phyloP scores from a whole-genome alignment of 2,329 filamentous ascomycete species.

The Penicillium olsonii region DNA sequence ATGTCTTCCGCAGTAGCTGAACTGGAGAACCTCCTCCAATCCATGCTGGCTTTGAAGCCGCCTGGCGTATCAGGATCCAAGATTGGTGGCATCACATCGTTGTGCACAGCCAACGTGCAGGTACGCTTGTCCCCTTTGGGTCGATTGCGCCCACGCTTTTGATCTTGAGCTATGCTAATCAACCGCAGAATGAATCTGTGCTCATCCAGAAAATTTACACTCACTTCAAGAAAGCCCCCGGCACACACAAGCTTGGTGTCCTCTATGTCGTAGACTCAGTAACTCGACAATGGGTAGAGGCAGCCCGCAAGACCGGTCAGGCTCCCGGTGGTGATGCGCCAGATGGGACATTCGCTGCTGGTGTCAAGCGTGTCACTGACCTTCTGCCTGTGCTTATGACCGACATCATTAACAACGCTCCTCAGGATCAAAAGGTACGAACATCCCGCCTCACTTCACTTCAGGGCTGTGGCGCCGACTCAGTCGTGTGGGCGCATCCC shows the following conservation, averaged over 20 bases:
- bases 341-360: conserved; percentile 91
- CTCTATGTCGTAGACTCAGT: conserved; percentile 99
- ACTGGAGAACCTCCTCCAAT: conserved; percentile 85
- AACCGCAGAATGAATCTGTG: conserved; percentile 79
- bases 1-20: conserved; percentile 88
- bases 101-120: conserved; percentile 89
- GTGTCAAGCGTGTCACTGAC: conserved; percentile 95
- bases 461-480: neutral
- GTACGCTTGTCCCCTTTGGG: conserved; percentile 53
- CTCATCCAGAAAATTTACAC: conserved; percentile 96
- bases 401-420: conserved; percentile 86
- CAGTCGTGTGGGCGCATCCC: neutral
- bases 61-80: conserved; percentile 93
- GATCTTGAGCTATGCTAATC: conserved; percentile 26
- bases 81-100: conserved; percentile 80
- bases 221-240: conserved; percentile 92
- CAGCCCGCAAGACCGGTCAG: conserved; percentile 84
- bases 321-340: conserved; percentile 75
- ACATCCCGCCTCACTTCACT: conserved; percentile 36
- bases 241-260: conserved; percentile 96
- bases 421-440: conserved; percentile 96
- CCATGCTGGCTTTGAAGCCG: conserved; percentile 86
- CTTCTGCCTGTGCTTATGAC: conserved; percentile 91
- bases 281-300: conserved; percentile 97
- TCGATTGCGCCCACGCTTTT: conserved; percentile 1